phyloP scores from a whole-genome alignment of 1,139 yeast genomes.

The Yamadazyma dendronema region DNA sequence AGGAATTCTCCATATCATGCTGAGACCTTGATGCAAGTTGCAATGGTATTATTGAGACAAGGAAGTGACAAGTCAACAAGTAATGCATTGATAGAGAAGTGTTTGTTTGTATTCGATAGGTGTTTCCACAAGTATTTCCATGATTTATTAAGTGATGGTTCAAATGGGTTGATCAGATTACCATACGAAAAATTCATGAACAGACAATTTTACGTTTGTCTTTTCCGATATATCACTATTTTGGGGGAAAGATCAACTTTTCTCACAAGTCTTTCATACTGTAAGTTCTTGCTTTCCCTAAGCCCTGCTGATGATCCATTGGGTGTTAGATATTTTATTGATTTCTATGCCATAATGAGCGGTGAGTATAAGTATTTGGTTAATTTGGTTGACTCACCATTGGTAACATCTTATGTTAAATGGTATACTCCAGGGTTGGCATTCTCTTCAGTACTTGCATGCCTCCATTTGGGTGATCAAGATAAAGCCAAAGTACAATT shows the following conservation, averaged over 20 bases:
- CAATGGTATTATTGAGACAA: constrained; percentile 71
- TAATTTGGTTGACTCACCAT: constrained; percentile 52
- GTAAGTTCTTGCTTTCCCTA: constrained; percentile 65
- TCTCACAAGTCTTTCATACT: constrained; percentile 72
- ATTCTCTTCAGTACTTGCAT: constrained; percentile 65
- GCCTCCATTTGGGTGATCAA: constrained; percentile 37
- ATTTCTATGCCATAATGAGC: constrained; percentile 69
- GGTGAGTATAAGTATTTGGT: constrained; percentile 64
- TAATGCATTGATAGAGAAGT: constrained; percentile 71
- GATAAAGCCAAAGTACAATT: constrained; percentile 49
- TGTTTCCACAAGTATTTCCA: constrained; percentile 39
- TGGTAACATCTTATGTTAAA: constrained; percentile 53
- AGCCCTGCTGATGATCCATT: constrained; percentile 81
- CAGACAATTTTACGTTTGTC: constrained; percentile 71
- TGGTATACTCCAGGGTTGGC: constrained; percentile 79
- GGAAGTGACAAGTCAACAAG: constrained; percentile 70
- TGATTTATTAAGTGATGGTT: constrained; percentile 48
- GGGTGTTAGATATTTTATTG: constrained; percentile 81
- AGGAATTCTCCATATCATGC: constrained; percentile 70
- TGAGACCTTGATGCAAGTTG: constrained; percentile 76
- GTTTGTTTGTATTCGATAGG: constrained; percentile 77
- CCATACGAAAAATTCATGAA: constrained; percentile 77
- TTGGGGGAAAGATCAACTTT: constrained; percentile 78
- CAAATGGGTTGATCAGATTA: constrained; percentile 60
- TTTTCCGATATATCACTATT: constrained; percentile 69